Evolutionary conservation across 768 basidiomycete genomes (phyloP), one percentile per base, ranked within the genome.

Genomic region (Clavaria fumosa): DNA sequence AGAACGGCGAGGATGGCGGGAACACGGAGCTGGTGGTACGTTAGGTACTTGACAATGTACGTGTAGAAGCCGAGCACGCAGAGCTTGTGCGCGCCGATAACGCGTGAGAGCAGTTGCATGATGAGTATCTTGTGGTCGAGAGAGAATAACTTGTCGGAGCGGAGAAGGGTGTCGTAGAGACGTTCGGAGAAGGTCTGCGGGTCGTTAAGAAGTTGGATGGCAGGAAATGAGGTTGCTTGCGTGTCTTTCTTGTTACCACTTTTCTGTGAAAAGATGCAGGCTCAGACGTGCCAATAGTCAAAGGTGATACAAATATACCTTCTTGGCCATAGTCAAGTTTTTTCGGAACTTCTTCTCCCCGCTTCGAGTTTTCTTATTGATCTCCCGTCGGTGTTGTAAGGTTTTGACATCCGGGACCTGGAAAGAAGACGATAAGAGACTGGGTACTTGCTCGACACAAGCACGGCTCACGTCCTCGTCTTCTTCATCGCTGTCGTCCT

Each of bases 71-170:
- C 73, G 30, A 97, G 78, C 26, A 97, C 77, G 53, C 80, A 89
- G 39, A 93, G 75, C 56, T 89, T 91, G 63, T 97, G 91, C 2
- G 71, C 62, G 20, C 86, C 86, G 75, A 89, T 90, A 23, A 96
- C 81, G 33, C 95, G 78, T 3, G 89, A 83, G 31, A 97, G 72
- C 35, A 99, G 78, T 53, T 95, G 89, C 88, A 97, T 93, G 53
- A 96, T 66, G 44, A 97, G 69, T 40, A 99, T 81, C 60, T 95
- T 96, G 66, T 97, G 95, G 48, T 96, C 91, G 40, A 97, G 71
- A 22, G 86, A 83, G 53, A 86, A 89, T n/a, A 81, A 81, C 55
- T 88, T 90, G 67, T 97, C 93, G 56, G 90, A 76, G 31, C 66
- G 69, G 48, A 75, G 75, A 28, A 99, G 62, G 36, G 72, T 68